Conservation (phyloP, 2,329 filamentous ascomycete genomes). For the Phialocephala subalpina region DNA sequence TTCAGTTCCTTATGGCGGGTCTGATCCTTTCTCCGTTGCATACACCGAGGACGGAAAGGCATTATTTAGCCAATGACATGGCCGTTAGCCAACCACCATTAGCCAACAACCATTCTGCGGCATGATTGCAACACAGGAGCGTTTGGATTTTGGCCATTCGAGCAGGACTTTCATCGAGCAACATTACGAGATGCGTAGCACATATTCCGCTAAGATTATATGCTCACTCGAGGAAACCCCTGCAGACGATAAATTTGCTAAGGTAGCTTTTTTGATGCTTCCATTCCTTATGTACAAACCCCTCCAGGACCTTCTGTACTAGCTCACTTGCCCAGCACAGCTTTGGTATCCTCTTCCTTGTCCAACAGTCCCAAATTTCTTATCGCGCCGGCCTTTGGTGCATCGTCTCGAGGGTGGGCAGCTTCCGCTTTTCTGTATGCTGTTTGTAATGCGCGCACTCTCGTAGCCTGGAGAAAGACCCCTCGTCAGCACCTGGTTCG, state of each 20-base stretch:
- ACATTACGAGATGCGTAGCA: neutral
- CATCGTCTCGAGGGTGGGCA: slow-evolving; percentile 78
- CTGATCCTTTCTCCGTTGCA: neutral
- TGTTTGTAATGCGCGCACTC: slow-evolving; percentile 79
- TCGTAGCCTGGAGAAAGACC: slow-evolving; percentile 64
- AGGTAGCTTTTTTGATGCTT: neutral
- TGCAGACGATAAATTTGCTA: neutral
- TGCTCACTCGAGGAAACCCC: neutral
- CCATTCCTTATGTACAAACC: slow-evolving; percentile 42
- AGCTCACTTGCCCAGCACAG: slow-evolving; percentile 52
- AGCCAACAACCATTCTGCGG: neutral
- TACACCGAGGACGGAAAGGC: no score
- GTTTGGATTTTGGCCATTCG: neutral
- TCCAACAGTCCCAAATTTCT: slow-evolving; percentile 84
- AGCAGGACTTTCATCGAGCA: neutral
- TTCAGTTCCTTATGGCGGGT: neutral
- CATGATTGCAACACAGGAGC: neutral
- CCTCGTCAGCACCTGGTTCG: slow-evolving; percentile 19
- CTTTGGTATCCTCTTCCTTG: slow-evolving; percentile 81
- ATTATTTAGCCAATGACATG: no score
- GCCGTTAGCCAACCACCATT: no score
- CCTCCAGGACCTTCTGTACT: slow-evolving; percentile 12
- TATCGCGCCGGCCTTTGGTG: slow-evolving; percentile 85
- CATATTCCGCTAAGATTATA: slow-evolving; percentile 3
- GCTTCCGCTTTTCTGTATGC: slow-evolving; percentile 85